phyloP scores from a whole-genome alignment of 257 asterid genomes.

The Datura wrightii region DNA sequence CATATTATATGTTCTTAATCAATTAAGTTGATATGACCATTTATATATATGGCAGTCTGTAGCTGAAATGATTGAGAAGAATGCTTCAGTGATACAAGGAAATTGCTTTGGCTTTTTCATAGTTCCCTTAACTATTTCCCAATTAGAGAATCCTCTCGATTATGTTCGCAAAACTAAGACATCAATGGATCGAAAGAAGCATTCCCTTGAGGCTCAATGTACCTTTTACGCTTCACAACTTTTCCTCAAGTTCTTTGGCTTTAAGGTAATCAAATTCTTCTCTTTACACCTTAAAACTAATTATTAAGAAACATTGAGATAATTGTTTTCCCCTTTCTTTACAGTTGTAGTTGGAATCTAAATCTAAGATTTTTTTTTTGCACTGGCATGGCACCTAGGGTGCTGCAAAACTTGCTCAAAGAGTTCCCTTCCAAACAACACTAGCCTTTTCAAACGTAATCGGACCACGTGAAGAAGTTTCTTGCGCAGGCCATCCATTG shows the following conservation, averaged over 20 bases:
- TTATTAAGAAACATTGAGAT: too few species aligned
- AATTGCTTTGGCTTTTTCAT: not conserved
- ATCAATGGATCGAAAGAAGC: conserved; percentile 21
- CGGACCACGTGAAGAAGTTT: not conserved
- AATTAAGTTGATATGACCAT: not conserved
- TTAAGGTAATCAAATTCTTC: not conserved
- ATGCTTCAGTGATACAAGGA: conserved; percentile 15
- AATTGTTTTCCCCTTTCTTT: too few species aligned
- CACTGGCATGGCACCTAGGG: not conserved
- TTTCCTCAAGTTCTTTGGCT: conserved; percentile 11
- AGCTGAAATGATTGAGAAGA: conserved; percentile 25
- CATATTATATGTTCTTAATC: not conserved
- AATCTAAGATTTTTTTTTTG: not conserved
- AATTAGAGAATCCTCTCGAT: not conserved
- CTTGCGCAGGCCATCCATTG: not conserved
- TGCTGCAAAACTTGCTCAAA: not conserved
- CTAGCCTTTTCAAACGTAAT: conserved; percentile 3
- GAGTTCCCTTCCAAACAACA: conserved; percentile 14
- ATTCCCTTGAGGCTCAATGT: not conserved
- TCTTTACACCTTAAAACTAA: not conserved
- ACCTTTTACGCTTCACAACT: not conserved
- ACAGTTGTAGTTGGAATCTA: not conserved
- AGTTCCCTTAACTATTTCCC: not conserved
- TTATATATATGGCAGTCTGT: not conserved
- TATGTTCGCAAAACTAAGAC: not conserved